Evolutionary conservation across 306 rosid species (phyloP).

Genomic region (Albizia julibrissin): DNA sequence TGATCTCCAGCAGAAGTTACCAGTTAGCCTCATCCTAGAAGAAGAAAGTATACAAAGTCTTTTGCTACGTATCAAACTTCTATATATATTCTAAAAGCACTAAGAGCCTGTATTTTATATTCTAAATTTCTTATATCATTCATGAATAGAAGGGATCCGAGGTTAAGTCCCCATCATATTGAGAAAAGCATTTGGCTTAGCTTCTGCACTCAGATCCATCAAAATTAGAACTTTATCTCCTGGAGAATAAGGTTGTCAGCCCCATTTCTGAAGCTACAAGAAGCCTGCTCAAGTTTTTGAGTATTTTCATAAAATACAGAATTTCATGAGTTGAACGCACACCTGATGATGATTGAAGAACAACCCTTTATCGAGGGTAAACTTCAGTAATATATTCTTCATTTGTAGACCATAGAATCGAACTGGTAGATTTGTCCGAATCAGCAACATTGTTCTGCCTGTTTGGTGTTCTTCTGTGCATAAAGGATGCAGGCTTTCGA

Average conservation of each 20-base stretch:
- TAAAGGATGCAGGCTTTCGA: conserved; percentile 36
- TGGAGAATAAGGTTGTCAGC: background rate
- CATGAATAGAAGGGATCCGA: background rate
- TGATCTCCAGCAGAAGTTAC: background rate
- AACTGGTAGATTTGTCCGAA: conserved; percentile 29
- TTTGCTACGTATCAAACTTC: background rate
- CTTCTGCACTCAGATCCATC: background rate
- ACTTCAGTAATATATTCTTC: conserved; percentile 39
- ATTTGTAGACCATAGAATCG: conserved; percentile 31
- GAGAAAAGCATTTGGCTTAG: background rate
- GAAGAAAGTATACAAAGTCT: background rate
- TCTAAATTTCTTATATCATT: background rate
- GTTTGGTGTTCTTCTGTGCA: conserved; percentile 34
- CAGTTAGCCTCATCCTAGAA: background rate
- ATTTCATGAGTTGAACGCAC: too few species aligned
- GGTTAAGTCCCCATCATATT: background rate
- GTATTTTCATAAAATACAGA: too few species aligned
- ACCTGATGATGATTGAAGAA: too few species aligned
- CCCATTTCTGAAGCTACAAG: background rate
- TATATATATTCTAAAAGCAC: too few species aligned
- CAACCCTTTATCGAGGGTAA: background rate
- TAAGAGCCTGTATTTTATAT: background rate
- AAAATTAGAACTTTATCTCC: background rate
- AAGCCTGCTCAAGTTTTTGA: too few species aligned
- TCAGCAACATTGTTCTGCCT: conserved; percentile 18